Percentiles rank a stretch among this genome's conserved stretches.
These are phyloP conservation scores for carrot (Daucus carota) DNA, from an alignment of 129 eudicot genomes.

Conservation along the genomic window DH1_v3.0 NC_030384.2:46222001-46222500, in stretches of 20 bases:
- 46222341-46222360: neutral
- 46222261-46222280: neutral
- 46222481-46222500: neutral
- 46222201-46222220: neutral
- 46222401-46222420: neutral
- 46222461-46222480: neutral
- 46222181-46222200: neutral
- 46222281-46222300: neutral
- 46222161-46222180: slow-evolving; percentile 6
- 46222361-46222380: neutral
- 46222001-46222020: neutral
- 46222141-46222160: slow-evolving; percentile 26
- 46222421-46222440: neutral
- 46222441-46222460: neutral
- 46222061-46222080: slow-evolving; percentile 97
- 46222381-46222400: neutral
- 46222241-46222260: neutral
- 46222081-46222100: slow-evolving; percentile 99
- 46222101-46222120: slow-evolving; percentile 97
- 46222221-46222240: neutral
- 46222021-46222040: neutral
- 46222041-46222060: slow-evolving; percentile 57
- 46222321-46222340: neutral
- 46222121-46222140: slow-evolving; percentile 98
- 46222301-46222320: no score